Percentiles rank a stretch among this genome's conserved stretches.
Evolutionary conservation across 768 basidiomycete species (phyloP).

Genomic region (Paxillus rubicundulus): DNA sequence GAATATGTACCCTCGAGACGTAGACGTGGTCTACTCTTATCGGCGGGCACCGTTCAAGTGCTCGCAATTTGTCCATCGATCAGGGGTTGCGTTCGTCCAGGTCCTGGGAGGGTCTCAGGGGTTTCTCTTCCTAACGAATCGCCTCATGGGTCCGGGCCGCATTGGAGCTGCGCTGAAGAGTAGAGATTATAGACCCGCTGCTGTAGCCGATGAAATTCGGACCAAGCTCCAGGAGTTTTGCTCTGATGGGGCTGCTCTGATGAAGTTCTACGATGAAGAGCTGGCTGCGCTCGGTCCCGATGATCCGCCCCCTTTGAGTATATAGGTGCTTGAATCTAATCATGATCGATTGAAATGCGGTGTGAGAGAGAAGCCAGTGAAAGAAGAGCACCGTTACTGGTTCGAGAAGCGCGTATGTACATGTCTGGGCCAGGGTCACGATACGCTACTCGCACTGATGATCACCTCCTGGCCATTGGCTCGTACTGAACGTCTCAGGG

Average conservation of each 20-base stretch:
- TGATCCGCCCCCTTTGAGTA: conserved; percentile 44
- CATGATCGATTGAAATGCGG: conserved; percentile 4
- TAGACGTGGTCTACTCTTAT: conserved; percentile 89
- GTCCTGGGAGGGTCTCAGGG: conserved; percentile 77
- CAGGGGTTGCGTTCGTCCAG: conserved; percentile 88
- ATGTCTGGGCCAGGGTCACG: conserved; percentile 25
- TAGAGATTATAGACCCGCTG: conserved; percentile 54
- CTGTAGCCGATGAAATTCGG: conserved; percentile 61
- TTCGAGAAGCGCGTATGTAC: not conserved
- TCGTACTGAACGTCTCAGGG: conserved; percentile 60
- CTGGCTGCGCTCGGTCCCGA: conserved; percentile 48
- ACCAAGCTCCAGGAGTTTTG: conserved; percentile 64
- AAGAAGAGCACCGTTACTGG: not conserved
- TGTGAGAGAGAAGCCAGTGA: conserved; percentile 10
- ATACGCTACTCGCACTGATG: conserved; percentile 43
- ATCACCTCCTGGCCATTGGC: conserved; percentile 72
- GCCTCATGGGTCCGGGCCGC: conserved; percentile 72
- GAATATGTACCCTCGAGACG: conserved; percentile 70
- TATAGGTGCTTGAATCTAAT: conserved; percentile 27
- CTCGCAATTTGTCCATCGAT: conserved; percentile 90
- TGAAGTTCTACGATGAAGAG: conserved; percentile 72
- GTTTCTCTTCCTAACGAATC: conserved; percentile 87
- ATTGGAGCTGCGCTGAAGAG: conserved; percentile 53
- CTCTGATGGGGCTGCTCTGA: conserved; percentile 50
- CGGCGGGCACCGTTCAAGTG: conserved; percentile 73